These are phyloP conservation scores for Claviceps monticola DNA, from an alignment of 2,329 filamentous ascomycete species.

Conservation along the genomic window DNA sequence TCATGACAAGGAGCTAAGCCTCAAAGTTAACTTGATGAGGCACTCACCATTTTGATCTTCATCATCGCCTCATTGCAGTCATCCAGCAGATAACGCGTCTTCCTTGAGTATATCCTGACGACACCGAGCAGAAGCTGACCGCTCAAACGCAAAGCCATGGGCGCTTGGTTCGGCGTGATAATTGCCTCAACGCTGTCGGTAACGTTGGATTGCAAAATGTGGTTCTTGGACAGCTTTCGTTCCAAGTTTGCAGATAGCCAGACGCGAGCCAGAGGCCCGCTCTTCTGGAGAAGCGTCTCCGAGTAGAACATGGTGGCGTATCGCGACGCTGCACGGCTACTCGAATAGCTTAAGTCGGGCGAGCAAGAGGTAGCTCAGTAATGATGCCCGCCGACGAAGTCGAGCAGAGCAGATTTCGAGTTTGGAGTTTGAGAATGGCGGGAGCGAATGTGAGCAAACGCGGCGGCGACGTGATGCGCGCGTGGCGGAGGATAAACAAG, in stretches of 20 bases:
- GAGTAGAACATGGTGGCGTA: constrained; percentile 80
- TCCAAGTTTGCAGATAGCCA: constrained; percentile 97
- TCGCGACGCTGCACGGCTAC: constrained; percentile 17
- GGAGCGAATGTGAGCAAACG: constrained; percentile 18
- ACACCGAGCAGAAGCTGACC: constrained; percentile 91
- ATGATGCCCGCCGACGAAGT: neutral
- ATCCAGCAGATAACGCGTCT: constrained; percentile 89
- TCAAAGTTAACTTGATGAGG: neutral
- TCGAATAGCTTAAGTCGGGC: constrained; percentile 9
- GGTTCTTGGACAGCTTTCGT: constrained; percentile 94
- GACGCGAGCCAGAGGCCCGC: constrained; percentile 88
- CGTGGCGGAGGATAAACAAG: constrained; percentile 19
- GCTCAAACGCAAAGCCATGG: constrained; percentile 86
- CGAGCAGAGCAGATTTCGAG: constrained; percentile 6
- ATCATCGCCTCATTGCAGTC: constrained; percentile 95
- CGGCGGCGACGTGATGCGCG: constrained; percentile 16
- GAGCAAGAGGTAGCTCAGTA: constrained; percentile 5
- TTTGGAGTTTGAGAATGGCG: neutral
- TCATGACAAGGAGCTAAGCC: neutral
- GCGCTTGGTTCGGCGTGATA: constrained; percentile 82
- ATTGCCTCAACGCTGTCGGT: constrained; percentile 92
- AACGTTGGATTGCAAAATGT: constrained; percentile 88
- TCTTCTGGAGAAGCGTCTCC: constrained; percentile 89
- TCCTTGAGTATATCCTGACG: constrained; percentile 92
- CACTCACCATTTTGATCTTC: constrained; percentile 91